Conservation (phyloP, 2,329 filamentous ascomycete genomes). For the Aspergillus viridinutans region DNA sequence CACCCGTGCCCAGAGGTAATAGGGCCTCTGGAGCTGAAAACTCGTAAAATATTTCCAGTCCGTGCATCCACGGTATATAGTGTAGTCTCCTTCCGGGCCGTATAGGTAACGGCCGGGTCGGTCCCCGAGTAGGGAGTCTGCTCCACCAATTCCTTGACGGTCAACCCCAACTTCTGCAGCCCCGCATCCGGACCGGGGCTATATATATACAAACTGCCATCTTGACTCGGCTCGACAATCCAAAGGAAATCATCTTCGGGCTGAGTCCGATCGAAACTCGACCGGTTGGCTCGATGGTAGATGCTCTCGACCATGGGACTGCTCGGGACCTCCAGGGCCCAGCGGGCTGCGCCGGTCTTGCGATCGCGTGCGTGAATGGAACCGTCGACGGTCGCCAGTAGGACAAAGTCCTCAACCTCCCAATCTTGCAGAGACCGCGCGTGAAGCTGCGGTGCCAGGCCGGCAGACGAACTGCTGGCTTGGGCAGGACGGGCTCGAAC, state of each 20-base stretch:
- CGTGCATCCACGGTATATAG: constrained; percentile 85
- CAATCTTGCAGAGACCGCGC: constrained; percentile 98
- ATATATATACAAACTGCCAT: constrained; percentile 85
- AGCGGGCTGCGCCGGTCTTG: constrained; percentile 75
- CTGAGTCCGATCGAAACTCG: constrained; percentile 53
- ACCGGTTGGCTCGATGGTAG: constrained; percentile 69
- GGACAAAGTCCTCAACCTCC: constrained; percentile 99
- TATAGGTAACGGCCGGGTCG: constrained; percentile 78
- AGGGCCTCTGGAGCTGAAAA: constrained; percentile 72
- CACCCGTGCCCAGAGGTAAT: constrained; percentile 72
- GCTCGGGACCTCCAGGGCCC: constrained; percentile 74
- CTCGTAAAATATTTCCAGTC: constrained; percentile 76
- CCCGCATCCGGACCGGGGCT: constrained; percentile 57
- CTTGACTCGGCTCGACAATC: constrained; percentile 87
- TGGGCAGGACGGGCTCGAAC: constrained; percentile 90
- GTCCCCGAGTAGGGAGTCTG: constrained; percentile 72
- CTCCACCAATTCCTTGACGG: constrained; percentile 75
- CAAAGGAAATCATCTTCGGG: constrained; percentile 82
- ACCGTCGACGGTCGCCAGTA: constrained; percentile 99
- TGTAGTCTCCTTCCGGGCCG: constrained; percentile 83
- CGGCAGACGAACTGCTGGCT: constrained; percentile 58
- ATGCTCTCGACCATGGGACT: constrained; percentile 87
- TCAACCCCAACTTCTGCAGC: constrained; percentile 46
- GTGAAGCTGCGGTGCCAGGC: constrained; percentile 76
- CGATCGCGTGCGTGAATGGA: constrained; percentile 88